Base-by-base conservation (phyloP, 2,329 filamentous ascomycete species). In the Exophiala alcalophila region DNA sequence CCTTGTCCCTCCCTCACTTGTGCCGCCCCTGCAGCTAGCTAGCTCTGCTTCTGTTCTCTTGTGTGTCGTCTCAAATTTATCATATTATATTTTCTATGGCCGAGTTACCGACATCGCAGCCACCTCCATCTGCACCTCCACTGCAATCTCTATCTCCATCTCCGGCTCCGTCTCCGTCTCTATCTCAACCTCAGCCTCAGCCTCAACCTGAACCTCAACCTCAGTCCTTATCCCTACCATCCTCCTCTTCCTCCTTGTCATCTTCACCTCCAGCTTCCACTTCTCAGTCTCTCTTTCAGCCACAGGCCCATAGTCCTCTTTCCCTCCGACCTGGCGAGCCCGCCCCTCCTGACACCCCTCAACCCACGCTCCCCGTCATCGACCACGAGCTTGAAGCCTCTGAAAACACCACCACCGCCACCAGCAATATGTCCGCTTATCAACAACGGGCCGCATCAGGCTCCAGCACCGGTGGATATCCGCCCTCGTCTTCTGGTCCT, bases 251-350 rank as follows among this genome's bases (percentile, higher is more conserved):
- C 25, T 20, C 20, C 24, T 21, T 18, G 31, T 21, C 26, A 14
- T 35, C 18, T 28, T 24, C 18, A 10, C 21, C 33, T 24, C 32
- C 23, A 31, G n/a, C n/a, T n/a, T 29, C 43, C 30, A 24, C 10
- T 27, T 19, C 21, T 16, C 24, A 41, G 4, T 34, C 26, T 10
- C 37, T 11, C 20, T 29, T 35, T 28, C 41, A 30, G 14, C 40
- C 37, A 44, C 31, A 25, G 27, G 31, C 29, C 19, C 37, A 46
- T 26, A 24, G 16, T 38, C 50, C 50, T 21, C 27, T 42, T 4
- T 38, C 42, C 26, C 33, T 53, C n/a, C 44, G 49, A 38, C 50
- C 49, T 30, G 52, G 52, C 19, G 50, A 41, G 14, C 42, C 52
- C 40, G 40, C 49, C 23, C 47, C 45, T 23, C 48, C 50, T 28